These are phyloP conservation scores for Rhizopogon vesiculosus DNA, from an alignment of 768 basidiomycete species.

Conservation along the genomic window DNA sequence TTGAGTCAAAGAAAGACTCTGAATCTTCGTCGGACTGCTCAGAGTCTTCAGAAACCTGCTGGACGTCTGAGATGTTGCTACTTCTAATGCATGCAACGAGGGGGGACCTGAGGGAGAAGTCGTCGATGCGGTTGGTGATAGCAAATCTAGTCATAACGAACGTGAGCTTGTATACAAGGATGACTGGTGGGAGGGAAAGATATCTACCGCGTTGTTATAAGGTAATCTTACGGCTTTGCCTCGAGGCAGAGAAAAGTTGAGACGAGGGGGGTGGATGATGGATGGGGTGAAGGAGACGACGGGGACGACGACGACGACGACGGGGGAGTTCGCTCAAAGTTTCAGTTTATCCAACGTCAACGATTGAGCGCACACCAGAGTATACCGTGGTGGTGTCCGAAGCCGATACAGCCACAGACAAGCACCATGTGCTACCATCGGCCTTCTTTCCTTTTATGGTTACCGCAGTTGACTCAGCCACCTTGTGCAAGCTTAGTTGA, in stretches of 20 bases:
- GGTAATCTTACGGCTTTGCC: not conserved
- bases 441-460: too few species aligned
- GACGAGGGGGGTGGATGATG: not conserved
- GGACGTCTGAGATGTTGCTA: constrained; percentile 42
- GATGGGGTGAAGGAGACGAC: constrained; percentile 2
- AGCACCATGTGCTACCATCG: too few species aligned
- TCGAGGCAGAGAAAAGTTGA: not conserved
- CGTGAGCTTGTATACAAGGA: not conserved
- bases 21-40: not conserved
- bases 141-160: constrained; percentile 6
- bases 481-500: too few species aligned
- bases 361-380: too few species aligned
- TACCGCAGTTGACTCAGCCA: too few species aligned
- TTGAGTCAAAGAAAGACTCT: not conserved
- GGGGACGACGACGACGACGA: not conserved
- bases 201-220: not conserved
- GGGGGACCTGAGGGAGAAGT: constrained; percentile 7
- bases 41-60: constrained; percentile 28
- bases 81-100: constrained; percentile 38
- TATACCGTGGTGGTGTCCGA: too few species aligned
- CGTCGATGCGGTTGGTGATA: constrained; percentile 16
- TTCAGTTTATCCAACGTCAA: too few species aligned
- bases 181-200: constrained; percentile 4
- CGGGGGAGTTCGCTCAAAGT: too few species aligned
- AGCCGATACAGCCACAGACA: too few species aligned